Evolutionary conservation across 805 yeast species (phyloP), one percentile per base, ranked within the genome.

Genomic region (Sugiyamaella marilandica): DNA sequence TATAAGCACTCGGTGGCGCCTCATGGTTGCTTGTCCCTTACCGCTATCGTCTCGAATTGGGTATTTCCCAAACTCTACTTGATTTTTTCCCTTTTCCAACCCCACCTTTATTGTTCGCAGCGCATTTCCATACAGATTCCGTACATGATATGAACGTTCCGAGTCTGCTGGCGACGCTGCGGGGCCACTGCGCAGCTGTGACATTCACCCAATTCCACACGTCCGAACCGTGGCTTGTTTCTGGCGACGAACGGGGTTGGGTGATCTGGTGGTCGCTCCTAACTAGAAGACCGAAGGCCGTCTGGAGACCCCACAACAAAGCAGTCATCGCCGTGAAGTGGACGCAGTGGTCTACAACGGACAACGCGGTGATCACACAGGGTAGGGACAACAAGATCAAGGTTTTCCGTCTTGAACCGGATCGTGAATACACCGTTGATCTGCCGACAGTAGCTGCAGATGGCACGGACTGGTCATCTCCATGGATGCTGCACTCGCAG

Each of bases 181-280:
- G 77, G 16, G 70, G 67, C 1, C 77, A 73, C 47, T 50, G 60
- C 2, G 48, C 53, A 8, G 51, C 71, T 0, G 66, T 73, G 2
- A 59, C 74, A 0, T 29, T 62, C 0, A 54, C 69, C 5, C 60
- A 55, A 5, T 65, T 64, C 52, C 66, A 65, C 3, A 53, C 68
- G 1, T 57, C 67, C 41, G 67, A 68, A 5, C 73, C 74, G 4
- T 64, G 74, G 1, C 56, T 84, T 2, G 61, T 78, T 1, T 74
- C 86, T 0, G 79, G 79, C 4, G 94, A 86, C 62, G 82, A 81
- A 26, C 63, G 70, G 0, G 95, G 95, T 0, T 73, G 78, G 73
- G 59, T 81, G 2, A 72, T 80, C 1, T 72, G 83, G 74, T 87
- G 95, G 95, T 77, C 81, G 52, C 55, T 87, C 7, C 61, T 67